phyloP scores from a whole-genome alignment of 192 early-diverging fungal species.

The Globomyces pollinis-pini region DNA sequence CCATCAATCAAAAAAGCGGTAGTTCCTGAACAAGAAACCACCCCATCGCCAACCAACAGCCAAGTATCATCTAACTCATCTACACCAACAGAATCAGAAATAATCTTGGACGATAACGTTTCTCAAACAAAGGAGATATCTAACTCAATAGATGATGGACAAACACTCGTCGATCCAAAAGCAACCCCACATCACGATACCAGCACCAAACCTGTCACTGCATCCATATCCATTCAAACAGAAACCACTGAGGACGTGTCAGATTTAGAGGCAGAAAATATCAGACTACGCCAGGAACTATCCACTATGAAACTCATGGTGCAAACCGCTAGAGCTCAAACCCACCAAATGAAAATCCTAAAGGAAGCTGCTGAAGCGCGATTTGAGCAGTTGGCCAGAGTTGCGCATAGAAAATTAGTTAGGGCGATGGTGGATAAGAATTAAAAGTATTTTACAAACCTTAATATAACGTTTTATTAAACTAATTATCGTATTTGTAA shows the following conservation, averaged over 20 bases:
- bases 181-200: no score
- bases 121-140: no score
- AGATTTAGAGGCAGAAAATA: constrained; percentile 7
- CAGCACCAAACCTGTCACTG: background rate
- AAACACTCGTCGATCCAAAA: no score
- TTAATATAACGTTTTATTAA: background rate
- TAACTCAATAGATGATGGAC: background rate
- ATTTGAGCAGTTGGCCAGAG: constrained; percentile 16
- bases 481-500: no score
- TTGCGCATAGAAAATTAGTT: constrained; percentile 13
- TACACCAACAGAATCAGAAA: constrained; percentile 3
- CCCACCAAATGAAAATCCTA: constrained; percentile 12
- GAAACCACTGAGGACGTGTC: background rate
- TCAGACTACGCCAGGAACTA: constrained; percentile 5
- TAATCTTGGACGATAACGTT: background rate
- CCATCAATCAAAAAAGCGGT: no score
- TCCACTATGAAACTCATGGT: constrained; percentile 6
- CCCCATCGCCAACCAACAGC: no score
- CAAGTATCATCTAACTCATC: no score
- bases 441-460: constrained; percentile 2
- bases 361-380: constrained; percentile 16
- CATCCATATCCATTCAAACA: background rate
- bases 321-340: background rate
- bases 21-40: no score
- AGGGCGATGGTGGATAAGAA: constrained; percentile 11